Percentiles rank a stretch among this genome's conserved stretches.
Evolutionary conservation across 441 rosid genomes (phyloP).

Genomic region (Geranium incanum): DNA sequence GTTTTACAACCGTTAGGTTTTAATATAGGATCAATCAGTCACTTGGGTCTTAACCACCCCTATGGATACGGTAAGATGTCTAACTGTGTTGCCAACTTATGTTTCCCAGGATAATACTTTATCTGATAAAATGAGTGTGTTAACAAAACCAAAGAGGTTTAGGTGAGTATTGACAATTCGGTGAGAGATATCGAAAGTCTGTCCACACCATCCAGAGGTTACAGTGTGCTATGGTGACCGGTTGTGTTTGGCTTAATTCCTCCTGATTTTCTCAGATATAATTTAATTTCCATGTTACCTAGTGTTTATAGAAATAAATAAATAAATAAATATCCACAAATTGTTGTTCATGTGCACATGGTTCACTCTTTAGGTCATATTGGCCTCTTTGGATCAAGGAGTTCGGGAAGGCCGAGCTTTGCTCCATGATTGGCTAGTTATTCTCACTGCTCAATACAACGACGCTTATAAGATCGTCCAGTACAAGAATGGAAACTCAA

Average conservation of each 20-base stretch:
- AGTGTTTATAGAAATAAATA: background rate
- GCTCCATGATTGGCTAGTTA: slow-evolving; percentile 96
- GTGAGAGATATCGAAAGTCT: background rate
- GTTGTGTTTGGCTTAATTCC: background rate
- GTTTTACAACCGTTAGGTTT: background rate
- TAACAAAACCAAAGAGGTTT: too few relatives aligned
- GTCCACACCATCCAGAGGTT: background rate
- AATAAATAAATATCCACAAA: background rate
- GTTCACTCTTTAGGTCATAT: slow-evolving; percentile 50
- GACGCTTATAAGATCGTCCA: slow-evolving; percentile 60
- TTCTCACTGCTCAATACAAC: slow-evolving; percentile 79
- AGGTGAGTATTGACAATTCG: background rate
- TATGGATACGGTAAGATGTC: background rate
- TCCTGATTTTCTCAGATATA: background rate
- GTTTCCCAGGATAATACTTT: background rate
- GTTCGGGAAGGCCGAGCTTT: slow-evolving; percentile 86
- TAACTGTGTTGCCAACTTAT: background rate
- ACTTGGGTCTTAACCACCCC: background rate
- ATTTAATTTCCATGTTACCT: background rate
- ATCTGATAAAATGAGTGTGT: background rate
- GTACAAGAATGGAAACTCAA: slow-evolving; percentile 50
- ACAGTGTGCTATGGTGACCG: background rate
- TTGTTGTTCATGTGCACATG: slow-evolving; percentile 2
- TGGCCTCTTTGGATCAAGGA: slow-evolving; percentile 84
- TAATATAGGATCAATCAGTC: background rate